These are phyloP conservation scores for Eimeria sp. DNA, from an alignment of 169 alveolate genomes.

Conservation along the genomic window DNA sequence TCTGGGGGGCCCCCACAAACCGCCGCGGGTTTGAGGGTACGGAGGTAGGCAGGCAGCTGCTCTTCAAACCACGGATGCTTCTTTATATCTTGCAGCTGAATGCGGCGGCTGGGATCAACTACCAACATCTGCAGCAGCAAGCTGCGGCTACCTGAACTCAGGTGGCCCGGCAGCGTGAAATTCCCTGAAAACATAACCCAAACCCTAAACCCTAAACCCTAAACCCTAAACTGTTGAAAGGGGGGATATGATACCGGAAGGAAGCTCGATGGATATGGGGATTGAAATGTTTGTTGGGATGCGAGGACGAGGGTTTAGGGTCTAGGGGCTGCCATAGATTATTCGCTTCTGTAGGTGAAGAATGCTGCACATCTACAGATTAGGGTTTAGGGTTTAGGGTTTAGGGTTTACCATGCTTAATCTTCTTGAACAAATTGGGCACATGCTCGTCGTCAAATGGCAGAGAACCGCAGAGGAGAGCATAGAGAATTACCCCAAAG, in stretches of 20 bases:
- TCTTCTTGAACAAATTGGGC: slow-evolving; percentile 92
- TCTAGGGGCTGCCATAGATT: not conserved
- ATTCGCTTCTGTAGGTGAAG: not conserved
- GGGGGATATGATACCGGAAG: not conserved
- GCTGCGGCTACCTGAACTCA: slow-evolving; percentile 84
- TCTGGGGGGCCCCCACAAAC: slow-evolving; percentile 13
- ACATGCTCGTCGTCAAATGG: slow-evolving; percentile 98
- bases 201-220: slow-evolving; percentile 52
- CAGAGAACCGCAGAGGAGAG: slow-evolving; percentile 98
- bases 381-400: slow-evolving; percentile 49
- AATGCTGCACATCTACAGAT: not conserved
- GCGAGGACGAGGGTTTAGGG: not conserved
- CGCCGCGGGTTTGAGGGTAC: not conserved
- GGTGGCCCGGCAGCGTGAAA: slow-evolving; percentile 94
- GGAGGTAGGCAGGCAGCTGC: slow-evolving; percentile 73
- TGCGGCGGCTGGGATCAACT: slow-evolving; percentile 88
- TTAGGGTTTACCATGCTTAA: slow-evolving; percentile 89
- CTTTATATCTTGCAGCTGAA: slow-evolving; percentile 85
- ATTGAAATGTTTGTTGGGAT: too few species aligned
- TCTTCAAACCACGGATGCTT: slow-evolving; percentile 83
- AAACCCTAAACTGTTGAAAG: not conserved
- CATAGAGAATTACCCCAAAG: slow-evolving; percentile 98
- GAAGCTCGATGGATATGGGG: not conserved
- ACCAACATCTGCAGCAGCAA: slow-evolving; percentile 86
- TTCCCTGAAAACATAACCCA: slow-evolving; percentile 68